Base-by-base conservation (phyloP, 1,284 basidiomycete species). In the Microbotryum violaceum region DNA sequence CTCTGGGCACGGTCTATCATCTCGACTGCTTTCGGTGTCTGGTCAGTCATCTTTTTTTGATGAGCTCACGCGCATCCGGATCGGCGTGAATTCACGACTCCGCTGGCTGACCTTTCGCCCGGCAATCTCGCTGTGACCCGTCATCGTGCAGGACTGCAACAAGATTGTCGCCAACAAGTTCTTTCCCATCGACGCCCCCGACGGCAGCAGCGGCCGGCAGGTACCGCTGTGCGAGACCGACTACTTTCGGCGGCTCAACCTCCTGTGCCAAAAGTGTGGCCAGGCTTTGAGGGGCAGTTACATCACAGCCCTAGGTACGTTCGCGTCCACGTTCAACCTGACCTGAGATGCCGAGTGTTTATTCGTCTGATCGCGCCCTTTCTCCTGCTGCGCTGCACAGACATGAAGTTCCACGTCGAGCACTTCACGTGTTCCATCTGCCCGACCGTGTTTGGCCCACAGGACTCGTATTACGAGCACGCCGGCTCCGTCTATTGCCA, bases 381-480 rank as follows among this genome's bases (percentile, higher is more conserved):
- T 21, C 10, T 27, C 9, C 49, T 50, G 16, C 25, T 23, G 25
- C 33, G 18, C 31, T 29, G 56, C 70, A 21, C 75, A 96, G 91
- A 88, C 78, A 91, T 92, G 80, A 99, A 99, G 78, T 99, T 88
- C 78, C 96, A 99, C 76, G 93, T 98, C 70, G 96, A 99, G 77
- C 96, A 98, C 76, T 99, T 99, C 74, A 97, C 94, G 50, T 99
- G 94, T 79, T 97, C 92, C 6, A 85, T 96, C 63, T 98, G 96
- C 77, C 82, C 92, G 44, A 93, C 89, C 25, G 83, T 97, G 29
- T 98, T 99, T 75, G 96, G 96, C 9, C 91, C 94, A 6, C 90
- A 94, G 74, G 96, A 98, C 77, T 96, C 91, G 62, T 99, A 98
- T 78, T 99, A 99, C 75, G 94, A 99, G 77, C 96, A 98, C 74